Percentiles rank a stretch among this genome's conserved stretches.
Evolutionary conservation across 495 filamentous ascomycete genomes (phyloP).

Genomic region (Hyaloscypha hepaticicola): DNA sequence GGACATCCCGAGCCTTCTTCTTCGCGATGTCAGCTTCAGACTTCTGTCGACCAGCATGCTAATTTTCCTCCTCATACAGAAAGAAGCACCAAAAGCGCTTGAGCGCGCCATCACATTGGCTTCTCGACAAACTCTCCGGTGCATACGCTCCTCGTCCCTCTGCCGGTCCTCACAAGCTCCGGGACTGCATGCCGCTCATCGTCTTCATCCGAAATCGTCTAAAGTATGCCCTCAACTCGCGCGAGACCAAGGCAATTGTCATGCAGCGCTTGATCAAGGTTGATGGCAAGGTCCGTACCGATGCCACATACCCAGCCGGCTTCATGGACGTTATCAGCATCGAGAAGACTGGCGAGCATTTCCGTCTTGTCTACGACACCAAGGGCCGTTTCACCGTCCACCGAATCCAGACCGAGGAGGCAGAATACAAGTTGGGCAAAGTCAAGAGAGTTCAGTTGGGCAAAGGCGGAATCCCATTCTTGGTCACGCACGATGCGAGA

Average conservation of each 20-base stretch:
- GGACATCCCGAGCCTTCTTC: background rate
- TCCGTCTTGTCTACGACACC: conserved; percentile 99
- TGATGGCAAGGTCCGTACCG: conserved; percentile 98
- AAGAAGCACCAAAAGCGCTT: conserved; percentile 99
- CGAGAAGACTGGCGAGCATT: conserved; percentile 99
- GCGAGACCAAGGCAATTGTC: conserved; percentile 95
- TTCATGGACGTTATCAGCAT: conserved; percentile 99
- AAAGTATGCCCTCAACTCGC: conserved; percentile 98
- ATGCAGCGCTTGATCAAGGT: conserved; percentile 99
- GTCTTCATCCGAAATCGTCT: conserved; percentile 99
- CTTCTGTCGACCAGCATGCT: conserved; percentile 7
- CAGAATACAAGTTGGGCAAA: conserved; percentile 98
- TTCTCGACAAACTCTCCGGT: conserved; percentile 98
- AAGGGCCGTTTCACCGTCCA: conserved; percentile 99
- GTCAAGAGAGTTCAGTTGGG: conserved; percentile 99
- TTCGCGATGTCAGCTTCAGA: background rate
- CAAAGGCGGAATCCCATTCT: conserved; percentile 99
- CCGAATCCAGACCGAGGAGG: conserved; percentile 97
- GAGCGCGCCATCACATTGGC: conserved; percentile 97
- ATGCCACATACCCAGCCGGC: conserved; percentile 93
- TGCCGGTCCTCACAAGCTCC: conserved; percentile 97
- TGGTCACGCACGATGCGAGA: conserved; percentile 99
- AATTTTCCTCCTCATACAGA: conserved; percentile 46
- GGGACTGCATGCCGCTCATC: conserved; percentile 98
- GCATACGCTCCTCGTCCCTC: conserved; percentile 95